Evolutionary conservation across 1,284 basidiomycete genomes (phyloP), one percentile per base, ranked within the genome.

Genomic region (Ceratobasidium sp.): DNA sequence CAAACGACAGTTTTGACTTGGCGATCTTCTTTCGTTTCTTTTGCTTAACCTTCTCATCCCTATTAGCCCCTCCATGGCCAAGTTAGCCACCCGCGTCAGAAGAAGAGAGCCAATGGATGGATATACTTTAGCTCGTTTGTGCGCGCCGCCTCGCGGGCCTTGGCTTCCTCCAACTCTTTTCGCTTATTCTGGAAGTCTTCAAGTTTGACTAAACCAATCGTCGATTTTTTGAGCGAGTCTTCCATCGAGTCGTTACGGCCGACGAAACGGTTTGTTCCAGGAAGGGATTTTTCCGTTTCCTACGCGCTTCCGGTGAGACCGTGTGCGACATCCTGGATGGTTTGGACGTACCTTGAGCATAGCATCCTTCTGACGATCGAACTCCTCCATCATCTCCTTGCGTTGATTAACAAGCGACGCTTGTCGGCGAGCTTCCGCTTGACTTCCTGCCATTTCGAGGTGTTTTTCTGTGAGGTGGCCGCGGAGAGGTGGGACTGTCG

Each of bases 161-260:
- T 95, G 53, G 91, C 89, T 78, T 99, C 97, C 77, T 98, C 95
- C 2, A 99, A 80, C 75, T 92, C 93, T 74, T 93, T 92, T 69
- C 94, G 83, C 74, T 86, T 88, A 78, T 92, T 89, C 77, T 93
- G 91, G 74, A 99, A 99, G 55, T 98, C 97, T 75, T 96, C 92
- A 7, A 98, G 84, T 70, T 86, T 87, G 1, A 99, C 96, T 15
- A 99, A 85, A 74, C 97, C 97, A 69, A 99, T 88, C 0, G 97
- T 99, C 56, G 86, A 91, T 75, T 94, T 87, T 82, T 98, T 98
- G 60, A 99, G 84, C 12, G 87, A 86, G 70, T 99, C 97, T 77
- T 98, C 96, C 83, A 98, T 89, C 3, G 91, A 94, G 77, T 98
- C 96, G 79, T 93, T 89, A 78, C 97, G 93, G 3, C 92, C 91